phyloP scores from a whole-genome alignment of 2,329 filamentous ascomycete species.

The Aspergillus sp. region DNA sequence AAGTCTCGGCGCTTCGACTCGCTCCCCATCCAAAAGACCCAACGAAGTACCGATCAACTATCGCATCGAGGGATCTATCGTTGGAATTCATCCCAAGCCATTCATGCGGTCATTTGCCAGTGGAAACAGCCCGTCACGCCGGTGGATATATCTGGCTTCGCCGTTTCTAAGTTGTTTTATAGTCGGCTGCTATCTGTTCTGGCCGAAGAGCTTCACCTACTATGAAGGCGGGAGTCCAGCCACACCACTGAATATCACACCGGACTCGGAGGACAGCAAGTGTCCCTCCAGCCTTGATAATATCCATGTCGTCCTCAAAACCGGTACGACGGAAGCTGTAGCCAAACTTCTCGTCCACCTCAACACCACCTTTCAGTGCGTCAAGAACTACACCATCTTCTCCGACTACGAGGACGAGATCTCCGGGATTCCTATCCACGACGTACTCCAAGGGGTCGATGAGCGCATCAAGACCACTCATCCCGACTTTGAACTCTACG shows the following conservation, averaged over 20 bases:
- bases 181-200: not conserved
- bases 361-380: slow-evolving; percentile 26
- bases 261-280: not conserved
- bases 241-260: not conserved
- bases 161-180: not conserved
- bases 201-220: not conserved
- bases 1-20: too few relatives aligned
- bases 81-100: not conserved
- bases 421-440: slow-evolving; percentile 21
- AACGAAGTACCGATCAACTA: too few relatives aligned
- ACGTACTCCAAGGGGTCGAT: slow-evolving; percentile 26
- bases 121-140: not conserved
- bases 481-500: slow-evolving; percentile 27
- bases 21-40: too few relatives aligned
- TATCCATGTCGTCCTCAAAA: slow-evolving; percentile 29
- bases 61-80: too few relatives aligned
- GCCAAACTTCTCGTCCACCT: slow-evolving; percentile 28
- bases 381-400: slow-evolving; percentile 28
- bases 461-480: slow-evolving; percentile 16
- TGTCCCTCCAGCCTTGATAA: slow-evolving; percentile 12
- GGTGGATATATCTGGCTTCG: not conserved
- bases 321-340: slow-evolving; percentile 27
- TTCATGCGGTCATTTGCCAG: not conserved
- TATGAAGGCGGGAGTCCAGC: not conserved
- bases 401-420: slow-evolving; percentile 30